These are phyloP conservation scores for Macroventuria anomochaeta DNA, from an alignment of 2,329 filamentous ascomycete species.

Conservation along the genomic window DNA sequence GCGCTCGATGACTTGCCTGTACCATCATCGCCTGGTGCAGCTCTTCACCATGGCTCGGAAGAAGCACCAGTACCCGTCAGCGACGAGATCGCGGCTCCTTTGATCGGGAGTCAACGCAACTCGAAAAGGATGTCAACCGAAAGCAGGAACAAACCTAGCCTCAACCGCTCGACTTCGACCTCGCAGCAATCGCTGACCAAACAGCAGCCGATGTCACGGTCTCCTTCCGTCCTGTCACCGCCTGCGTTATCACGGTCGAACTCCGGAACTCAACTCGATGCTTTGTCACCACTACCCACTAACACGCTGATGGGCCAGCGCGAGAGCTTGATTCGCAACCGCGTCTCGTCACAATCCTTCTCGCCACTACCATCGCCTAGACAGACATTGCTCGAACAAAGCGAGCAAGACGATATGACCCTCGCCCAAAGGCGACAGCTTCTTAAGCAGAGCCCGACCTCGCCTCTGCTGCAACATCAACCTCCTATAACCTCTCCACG, in stretches of 20 bases:
- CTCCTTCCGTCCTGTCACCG: conserved; percentile 25
- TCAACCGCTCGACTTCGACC: conserved; percentile 32
- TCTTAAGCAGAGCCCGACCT: conserved; percentile 40
- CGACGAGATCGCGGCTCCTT: conserved; percentile 34
- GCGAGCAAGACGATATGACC: conserved; percentile 69
- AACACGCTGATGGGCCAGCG: conserved; percentile 63
- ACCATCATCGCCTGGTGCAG: conserved; percentile 52
- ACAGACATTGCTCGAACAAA: conserved; percentile 30
- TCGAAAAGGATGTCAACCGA: conserved; percentile 36
- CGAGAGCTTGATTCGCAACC: conserved; percentile 57
- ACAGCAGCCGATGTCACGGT: conserved; percentile 23
- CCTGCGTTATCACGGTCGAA: conserved; percentile 30
- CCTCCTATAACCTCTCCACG: conserved; percentile 20
- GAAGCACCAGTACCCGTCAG: conserved; percentile 63
- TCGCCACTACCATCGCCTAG: conserved; percentile 38
- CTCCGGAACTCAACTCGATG: conserved; percentile 23
- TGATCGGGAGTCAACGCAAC: conserved; percentile 24
- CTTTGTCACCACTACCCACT: conserved; percentile 36
- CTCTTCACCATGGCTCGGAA: conserved; percentile 44
- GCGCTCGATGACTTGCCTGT: conserved; percentile 67
- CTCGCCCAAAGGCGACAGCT: conserved; percentile 66
- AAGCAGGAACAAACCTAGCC: conserved; percentile 26
- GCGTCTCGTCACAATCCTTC: conserved; percentile 49
- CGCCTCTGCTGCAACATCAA: conserved; percentile 22
- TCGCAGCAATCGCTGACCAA: conserved; percentile 30